Evolutionary conservation across 768 basidiomycete species (phyloP).

Genomic region (Pholiota conissans): DNA sequence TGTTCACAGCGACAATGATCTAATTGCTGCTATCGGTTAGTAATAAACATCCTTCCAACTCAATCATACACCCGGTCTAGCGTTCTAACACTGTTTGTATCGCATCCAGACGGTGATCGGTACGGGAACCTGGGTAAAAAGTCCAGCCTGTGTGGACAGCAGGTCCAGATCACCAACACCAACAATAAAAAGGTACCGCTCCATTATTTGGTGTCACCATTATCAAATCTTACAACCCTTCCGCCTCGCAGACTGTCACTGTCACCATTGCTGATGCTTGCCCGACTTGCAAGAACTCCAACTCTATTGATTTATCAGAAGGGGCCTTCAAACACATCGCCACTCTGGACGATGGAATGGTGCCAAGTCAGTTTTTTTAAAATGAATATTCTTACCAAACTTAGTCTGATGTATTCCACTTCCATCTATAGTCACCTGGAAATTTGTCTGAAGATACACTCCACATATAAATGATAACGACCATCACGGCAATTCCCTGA

Average conservation of each 20-base stretch:
- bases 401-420: slow-evolving; percentile 6
- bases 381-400: background rate
- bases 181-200: slow-evolving; percentile 48
- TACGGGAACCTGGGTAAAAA: slow-evolving; percentile 47
- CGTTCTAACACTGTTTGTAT: background rate
- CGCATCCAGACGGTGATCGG: slow-evolving; percentile 42
- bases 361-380: slow-evolving; percentile 50
- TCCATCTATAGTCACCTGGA: slow-evolving; percentile 35
- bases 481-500: slow-evolving; percentile 10
- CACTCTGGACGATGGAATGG: slow-evolving; percentile 45
- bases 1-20: slow-evolving; percentile 52
- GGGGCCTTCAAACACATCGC: slow-evolving; percentile 67
- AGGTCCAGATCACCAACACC: slow-evolving; percentile 64
- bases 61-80: background rate
- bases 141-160: slow-evolving; percentile 65
- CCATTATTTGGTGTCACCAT: background rate
- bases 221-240: background rate
- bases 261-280: slow-evolving; percentile 80
- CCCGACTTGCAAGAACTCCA: slow-evolving; percentile 66
- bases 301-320: slow-evolving; percentile 76
- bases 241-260: slow-evolving; percentile 36
- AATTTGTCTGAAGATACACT: slow-evolving; percentile 26
- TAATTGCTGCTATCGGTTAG: slow-evolving; percentile 66
- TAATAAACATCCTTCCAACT: slow-evolving; percentile 10
- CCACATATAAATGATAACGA: slow-evolving; percentile 4